Percentiles rank a stretch among this genome's conserved stretches.
phyloP scores from a whole-genome alignment of 73 alveolate genomes.

The Paraurostyla sp. region DNA sequence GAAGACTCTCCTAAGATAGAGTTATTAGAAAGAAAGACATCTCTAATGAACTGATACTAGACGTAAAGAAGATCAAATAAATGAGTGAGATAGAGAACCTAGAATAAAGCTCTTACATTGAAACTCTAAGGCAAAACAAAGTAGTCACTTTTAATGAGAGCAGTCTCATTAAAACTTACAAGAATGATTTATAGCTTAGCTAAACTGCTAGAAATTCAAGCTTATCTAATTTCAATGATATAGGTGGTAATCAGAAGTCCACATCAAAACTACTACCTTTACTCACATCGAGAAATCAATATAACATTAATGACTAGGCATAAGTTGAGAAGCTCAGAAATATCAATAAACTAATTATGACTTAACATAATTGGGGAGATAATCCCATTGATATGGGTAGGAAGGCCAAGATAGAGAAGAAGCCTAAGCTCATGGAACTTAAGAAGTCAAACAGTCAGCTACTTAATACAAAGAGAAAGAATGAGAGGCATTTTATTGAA shows the following conservation, averaged over 20 bases:
- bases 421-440: not conserved
- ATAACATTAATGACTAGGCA: not conserved
- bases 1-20: constrained; percentile 6
- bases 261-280: not conserved
- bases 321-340: not conserved
- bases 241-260: not conserved
- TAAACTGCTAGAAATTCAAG: not conserved
- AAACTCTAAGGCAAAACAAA: not conserved
- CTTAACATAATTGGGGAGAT: constrained; percentile 3
- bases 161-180: too few relatives aligned
- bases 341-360: constrained; percentile 11
- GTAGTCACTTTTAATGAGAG: not conserved
- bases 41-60: not conserved
- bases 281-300: not conserved
- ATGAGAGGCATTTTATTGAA: constrained; percentile 28
- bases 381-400: not conserved
- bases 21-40: constrained; percentile 19
- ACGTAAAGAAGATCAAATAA: not conserved
- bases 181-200: too few relatives aligned
- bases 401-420: not conserved
- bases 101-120: constrained; percentile 31
- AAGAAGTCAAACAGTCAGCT: constrained; percentile 8
- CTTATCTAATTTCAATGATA: not conserved
- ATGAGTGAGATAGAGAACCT: not conserved
- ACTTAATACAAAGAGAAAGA: not conserved